Base-by-base conservation (phyloP, 1,139 yeast genomes). In the Suhomyces coccinellae region DNA sequence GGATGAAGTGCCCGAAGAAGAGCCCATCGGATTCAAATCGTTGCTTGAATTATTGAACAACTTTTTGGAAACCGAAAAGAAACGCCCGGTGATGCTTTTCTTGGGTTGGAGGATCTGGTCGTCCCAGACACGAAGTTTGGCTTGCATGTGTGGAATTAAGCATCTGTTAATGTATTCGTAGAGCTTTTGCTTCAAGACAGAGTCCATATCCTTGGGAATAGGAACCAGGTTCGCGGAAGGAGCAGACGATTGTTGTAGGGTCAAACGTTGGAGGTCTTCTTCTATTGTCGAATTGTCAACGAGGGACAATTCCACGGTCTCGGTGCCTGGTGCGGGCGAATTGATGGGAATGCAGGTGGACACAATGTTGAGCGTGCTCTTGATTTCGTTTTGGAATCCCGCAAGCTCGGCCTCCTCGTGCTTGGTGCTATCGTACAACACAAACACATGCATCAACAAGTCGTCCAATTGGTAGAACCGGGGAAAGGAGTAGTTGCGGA, bases 111-210 rank as follows among this genome's bases (percentile, higher is more conserved):
- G 80, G 38, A 78, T 63, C 54, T 82, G 85, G 56, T 90, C 91
- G 58, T 84, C 87, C 96, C 96, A 85, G n/a, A 77, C 56, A 44
- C 85, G 71, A 36, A 88, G 75, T 60, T 88, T 79, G 41, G 74
- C 65, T 57, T 87, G 91, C 95, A 89, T 86, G 59, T 82, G 89
- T 1, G 96, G 93, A 2, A 87, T 72, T 43, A 89, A 66, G 48
- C 72, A 71, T 53, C 78, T 79, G 41, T 75, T 75, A 9, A 85
- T 74, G 41, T 82, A 69, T 32, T 84, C 88, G 46, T 75, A 67
- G 9, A 85, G 56, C 43, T 73, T 71, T 8, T 60, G 54, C 20
- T 74, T 63, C 33, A 87, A 60, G 0, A 75, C 59, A 2, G 62
- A 41, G 61, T 69, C 76, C 48, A 83, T 39, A 32, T 67, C 46